A percentile compares a stretch with the other conserved stretches of the same genome.
Conservation (phyloP, 179 eudicot genomes). For the Beta lomatogona region DNA sequence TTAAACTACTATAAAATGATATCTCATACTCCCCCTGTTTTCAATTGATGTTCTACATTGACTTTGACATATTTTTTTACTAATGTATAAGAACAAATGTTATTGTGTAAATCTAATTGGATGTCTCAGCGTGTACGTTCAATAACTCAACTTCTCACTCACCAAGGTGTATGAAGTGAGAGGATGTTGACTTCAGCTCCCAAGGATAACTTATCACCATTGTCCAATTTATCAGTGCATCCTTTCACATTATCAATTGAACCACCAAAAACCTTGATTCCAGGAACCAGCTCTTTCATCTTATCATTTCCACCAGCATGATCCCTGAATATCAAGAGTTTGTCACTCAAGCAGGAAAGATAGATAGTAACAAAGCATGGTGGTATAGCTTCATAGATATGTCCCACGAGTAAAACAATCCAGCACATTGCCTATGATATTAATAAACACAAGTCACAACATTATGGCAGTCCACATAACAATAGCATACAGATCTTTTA, state of each 20-base stretch:
- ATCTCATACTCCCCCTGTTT: not conserved
- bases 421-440: not conserved
- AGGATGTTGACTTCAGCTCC: slow-evolving; percentile 63
- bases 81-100: too few relatives aligned
- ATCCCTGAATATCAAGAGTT: slow-evolving; percentile 55
- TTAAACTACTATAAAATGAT: not conserved
- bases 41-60: too few relatives aligned
- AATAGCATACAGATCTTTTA: not conserved
- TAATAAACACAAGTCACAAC: not conserved
- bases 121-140: too few relatives aligned
- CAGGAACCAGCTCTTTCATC: slow-evolving; percentile 69
- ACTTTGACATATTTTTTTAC: too few relatives aligned
- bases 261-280: slow-evolving; percentile 83
- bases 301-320: slow-evolving; percentile 98
- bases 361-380: not conserved
- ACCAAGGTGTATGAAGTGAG: slow-evolving; percentile 94
- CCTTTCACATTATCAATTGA: slow-evolving; percentile 87
- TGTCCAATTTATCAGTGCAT: slow-evolving; percentile 76
- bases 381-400: not conserved
- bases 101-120: too few relatives aligned
- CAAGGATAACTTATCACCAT: slow-evolving; percentile 75
- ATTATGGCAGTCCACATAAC: not conserved
- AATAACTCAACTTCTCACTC: not conserved
- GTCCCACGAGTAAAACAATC: not conserved
- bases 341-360: slow-evolving; percentile 2